Percentiles rank a stretch among this genome's conserved stretches.
These are phyloP conservation scores for Eucalyptus dawsonii DNA, from an alignment of 345 rosid genomes.

Conservation along the genomic window DNA sequence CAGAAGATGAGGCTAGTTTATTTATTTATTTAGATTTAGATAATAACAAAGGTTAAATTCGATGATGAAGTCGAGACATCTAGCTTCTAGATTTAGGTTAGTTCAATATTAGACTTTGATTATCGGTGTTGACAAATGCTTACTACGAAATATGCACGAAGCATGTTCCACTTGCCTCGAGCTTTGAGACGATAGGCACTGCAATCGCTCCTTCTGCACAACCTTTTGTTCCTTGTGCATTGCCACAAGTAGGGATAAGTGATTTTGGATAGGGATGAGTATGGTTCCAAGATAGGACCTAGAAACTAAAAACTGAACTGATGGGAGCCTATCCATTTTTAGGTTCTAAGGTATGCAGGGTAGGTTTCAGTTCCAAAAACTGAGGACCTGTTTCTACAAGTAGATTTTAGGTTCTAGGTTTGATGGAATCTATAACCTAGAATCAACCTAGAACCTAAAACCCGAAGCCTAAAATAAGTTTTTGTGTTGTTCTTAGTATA, in stretches of 20 bases:
- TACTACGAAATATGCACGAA: not conserved
- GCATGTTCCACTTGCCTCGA: not conserved
- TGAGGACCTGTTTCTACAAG: rapidly evolving
- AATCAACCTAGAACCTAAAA: no score
- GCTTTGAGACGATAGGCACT: not conserved
- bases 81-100: not conserved
- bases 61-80: not conserved
- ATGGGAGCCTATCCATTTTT: no score
- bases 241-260: not conserved
- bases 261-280: no score
- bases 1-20: no score
- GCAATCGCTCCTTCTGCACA: not conserved
- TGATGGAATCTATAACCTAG: no score
- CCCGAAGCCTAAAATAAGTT: no score
- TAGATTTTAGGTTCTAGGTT: no score
- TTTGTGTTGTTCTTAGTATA: no score
- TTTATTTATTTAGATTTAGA: no score
- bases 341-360: rapidly evolving
- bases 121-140: not conserved
- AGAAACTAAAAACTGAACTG: no score
- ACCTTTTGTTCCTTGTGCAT: not conserved
- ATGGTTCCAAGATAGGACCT: no score
- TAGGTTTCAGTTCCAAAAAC: rapidly evolving
- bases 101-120: not conserved
- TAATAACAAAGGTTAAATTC: not conserved